Evolutionary conservation across 139 green algal genomes (phyloP).

Genomic region (Gonium pectorale): DNA sequence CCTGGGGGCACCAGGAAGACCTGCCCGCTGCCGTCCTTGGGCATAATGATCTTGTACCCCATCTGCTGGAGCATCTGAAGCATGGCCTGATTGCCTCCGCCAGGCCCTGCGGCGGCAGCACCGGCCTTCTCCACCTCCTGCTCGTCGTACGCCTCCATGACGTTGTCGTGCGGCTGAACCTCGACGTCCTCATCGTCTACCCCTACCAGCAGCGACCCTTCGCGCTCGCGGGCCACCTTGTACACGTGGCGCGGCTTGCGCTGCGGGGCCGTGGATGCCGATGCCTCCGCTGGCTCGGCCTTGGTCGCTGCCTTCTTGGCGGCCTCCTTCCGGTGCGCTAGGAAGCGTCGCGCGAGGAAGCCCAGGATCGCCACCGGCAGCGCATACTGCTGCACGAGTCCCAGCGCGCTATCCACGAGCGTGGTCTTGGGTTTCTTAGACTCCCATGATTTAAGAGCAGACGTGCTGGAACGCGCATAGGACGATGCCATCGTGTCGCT

Average conservation of each 20-base stretch:
- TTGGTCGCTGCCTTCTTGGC: neutral
- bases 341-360: slow-evolving; percentile 13
- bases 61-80: slow-evolving; percentile 50
- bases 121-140: slow-evolving; percentile 26
- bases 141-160: slow-evolving; percentile 44
- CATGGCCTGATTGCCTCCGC: slow-evolving; percentile 33
- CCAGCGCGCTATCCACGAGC: neutral
- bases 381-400: slow-evolving; percentile 5
- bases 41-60: slow-evolving; percentile 34
- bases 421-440: neutral
- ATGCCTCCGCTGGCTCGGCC: neutral
- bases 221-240: slow-evolving; percentile 43
- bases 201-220: neutral
- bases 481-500: neutral
- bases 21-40: slow-evolving; percentile 38
- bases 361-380: slow-evolving; percentile 1
- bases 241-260: slow-evolving; percentile 43
- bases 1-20: slow-evolving; percentile 49
- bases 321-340: slow-evolving; percentile 1
- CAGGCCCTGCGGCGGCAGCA: neutral
- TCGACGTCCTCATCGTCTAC: slow-evolving; percentile 39
- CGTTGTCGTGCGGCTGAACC: slow-evolving; percentile 24
- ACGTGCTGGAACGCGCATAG: neutral
- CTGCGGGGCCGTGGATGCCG: neutral
- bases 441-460: slow-evolving; percentile 11